Base-by-base conservation (phyloP, 208 protist species). In the Leishmania major region DNA sequence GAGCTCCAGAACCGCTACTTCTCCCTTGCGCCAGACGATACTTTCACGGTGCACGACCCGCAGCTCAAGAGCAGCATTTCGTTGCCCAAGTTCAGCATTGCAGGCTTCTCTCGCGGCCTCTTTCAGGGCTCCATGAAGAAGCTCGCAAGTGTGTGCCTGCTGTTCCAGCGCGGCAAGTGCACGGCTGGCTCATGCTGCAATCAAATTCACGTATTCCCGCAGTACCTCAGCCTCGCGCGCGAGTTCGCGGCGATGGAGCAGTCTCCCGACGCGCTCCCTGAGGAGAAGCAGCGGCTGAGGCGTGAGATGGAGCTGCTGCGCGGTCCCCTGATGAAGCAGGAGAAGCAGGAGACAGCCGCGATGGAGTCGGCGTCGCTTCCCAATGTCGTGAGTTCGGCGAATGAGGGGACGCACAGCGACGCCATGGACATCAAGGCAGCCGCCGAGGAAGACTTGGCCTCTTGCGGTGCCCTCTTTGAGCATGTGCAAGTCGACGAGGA, bases 151-250 rank as follows among this genome's bases (percentile, higher is more conserved):
- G 88, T 96, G 19, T 97, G 94, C 67, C 89, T 97, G 83, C 86
- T 97, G 35, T 96, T 93, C 85, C 94, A 96, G 86, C 86, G 89
- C 35, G 87, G 87, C 76, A 92, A 91, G 55, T 97, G 94, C 87
- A 97, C 92, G 66, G 93, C 93, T 6, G 87, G 84, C 60, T 73
- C 87, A 69, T 94, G 93, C 84, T 97, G 94, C 83, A 97, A 97
- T 82, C 94, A 97, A 60, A 93, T 96, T 75, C 94, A 97, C 88
- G 92, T 97, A 37, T 67, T 82, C 37, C 86, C 89, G 49, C 31
- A 74, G 51, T 96, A 96, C 85, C 86, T 96, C 49, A 79, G 80
- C 77, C 57, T 87, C 19, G 73, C 73, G 17, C 90, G 90, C 37
- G 60, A 83, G 73, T 75, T 43, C 47, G 49, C 67, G 3, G 49